A percentile compares a stretch with the other conserved stretches of the same genome.
Evolutionary conservation across 164 flowering plant species (phyloP).

Genomic region (Nymphaea colorata): DNA sequence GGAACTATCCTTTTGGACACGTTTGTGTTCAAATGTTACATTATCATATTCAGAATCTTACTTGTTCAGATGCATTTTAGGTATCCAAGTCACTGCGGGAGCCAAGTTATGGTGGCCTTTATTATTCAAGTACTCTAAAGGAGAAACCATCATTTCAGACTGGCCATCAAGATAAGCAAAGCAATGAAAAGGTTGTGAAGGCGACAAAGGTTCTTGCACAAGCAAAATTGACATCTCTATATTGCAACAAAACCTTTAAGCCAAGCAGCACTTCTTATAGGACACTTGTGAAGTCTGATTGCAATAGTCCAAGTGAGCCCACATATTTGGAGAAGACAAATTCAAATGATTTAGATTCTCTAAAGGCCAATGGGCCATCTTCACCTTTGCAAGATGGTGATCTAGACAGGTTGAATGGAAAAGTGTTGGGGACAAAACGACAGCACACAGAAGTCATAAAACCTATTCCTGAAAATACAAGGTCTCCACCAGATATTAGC

Average conservation of each 20-base stretch:
- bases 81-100: no score
- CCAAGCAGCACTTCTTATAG: conserved; percentile 18
- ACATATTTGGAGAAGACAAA: conserved; percentile 21
- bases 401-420: conserved; percentile 33
- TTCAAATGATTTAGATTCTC: conserved; percentile 14
- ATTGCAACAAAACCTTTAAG: conserved; percentile 23
- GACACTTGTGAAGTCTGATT: conserved; percentile 14
- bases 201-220: conserved; percentile 39
- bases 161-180: conserved; percentile 23
- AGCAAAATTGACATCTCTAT: conserved; percentile 47
- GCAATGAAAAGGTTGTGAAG: conserved; percentile 21
- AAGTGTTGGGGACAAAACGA: conserved; percentile 38
- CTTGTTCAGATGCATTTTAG: no score
- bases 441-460: conserved; percentile 32
- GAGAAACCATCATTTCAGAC: conserved; percentile 17
- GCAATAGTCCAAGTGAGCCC: conserved; percentile 37
- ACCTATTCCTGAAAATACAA: conserved; percentile 25
- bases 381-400: conserved; percentile 28
- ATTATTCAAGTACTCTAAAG: background rate
- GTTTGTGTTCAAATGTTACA: no score
- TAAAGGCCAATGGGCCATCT: conserved; percentile 15
- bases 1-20: background rate
- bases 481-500: conserved; percentile 42
- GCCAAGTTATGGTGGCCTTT: no score
- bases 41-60: no score